Evolutionary conservation across 768 basidiomycete species (phyloP), one percentile per base, ranked within the genome.

Genomic region (Solioccasus polychromus): DNA sequence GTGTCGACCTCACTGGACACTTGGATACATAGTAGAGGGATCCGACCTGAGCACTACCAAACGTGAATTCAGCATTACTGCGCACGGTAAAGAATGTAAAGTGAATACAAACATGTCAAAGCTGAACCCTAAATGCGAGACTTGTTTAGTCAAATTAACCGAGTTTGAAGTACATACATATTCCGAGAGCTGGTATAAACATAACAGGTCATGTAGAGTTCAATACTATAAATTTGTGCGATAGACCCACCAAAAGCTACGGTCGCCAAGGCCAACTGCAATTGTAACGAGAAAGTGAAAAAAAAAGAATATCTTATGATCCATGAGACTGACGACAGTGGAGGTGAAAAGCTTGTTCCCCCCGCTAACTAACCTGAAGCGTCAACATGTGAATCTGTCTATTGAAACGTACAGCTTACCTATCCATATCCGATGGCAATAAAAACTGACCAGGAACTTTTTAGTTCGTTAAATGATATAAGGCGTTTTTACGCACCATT

Each of bases 361-460:
- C 26, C 45, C 47, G n/a, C 54, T 56, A 14, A 57, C 55, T 57
- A 22, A n/a, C n/a, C 12, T 10, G 18, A 25, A 19, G 17, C 9
- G 14, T 38, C 4, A 44, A 0, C 31, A 5, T 11, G 2, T 14
- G 26, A 4, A 34, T 4, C 10, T 12, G 2, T 19, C 15, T 14
- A n/a, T 22, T 1, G 6, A 14, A 2, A 30, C n/a, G n/a, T n/a
- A 31, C 2, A 22, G 39, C 53, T 34, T 25, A 55, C 54, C 47
- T 8, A 36, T 47, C 54, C 54, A 55, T 41, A 47, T 29, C 3
- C 54, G 54, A 36, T 10, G 24, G 17, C 48, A 55, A 20, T 55
- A 55, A 35, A 55, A 55, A n/a, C 54, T 55, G 26, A 19, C 1
- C 9, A 34, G 22, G 1, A n/a, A 15, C 4, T 0, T 8, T 18